Percentiles rank a stretch among this genome's conserved stretches.
These are phyloP conservation scores for Globisporangium splendens DNA, from an alignment of 352 stramenopile genomes.

Conservation along the genomic window DNA sequence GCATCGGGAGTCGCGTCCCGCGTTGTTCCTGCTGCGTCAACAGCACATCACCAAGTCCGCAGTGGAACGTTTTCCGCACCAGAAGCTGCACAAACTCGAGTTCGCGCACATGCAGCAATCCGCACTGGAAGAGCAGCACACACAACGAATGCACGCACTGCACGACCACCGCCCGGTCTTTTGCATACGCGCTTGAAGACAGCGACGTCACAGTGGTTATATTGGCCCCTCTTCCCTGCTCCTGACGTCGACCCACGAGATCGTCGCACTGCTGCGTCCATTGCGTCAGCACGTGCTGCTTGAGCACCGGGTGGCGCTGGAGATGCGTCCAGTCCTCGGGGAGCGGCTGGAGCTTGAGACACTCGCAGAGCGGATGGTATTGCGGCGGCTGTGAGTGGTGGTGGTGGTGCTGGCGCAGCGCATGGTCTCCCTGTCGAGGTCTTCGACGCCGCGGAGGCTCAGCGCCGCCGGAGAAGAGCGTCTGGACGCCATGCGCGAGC, in stretches of 20 bases:
- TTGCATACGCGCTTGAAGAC: conserved; percentile 5
- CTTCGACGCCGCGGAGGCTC: conserved; percentile 2
- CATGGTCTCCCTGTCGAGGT: not conserved
- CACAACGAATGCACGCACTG: conserved; percentile 30
- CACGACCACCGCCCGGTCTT: conserved; percentile 13
- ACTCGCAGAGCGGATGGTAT: conserved; percentile 43
- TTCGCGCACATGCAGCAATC: conserved; percentile 22
- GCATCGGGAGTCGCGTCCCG: conserved; percentile 17
- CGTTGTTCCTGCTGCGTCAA: not conserved
- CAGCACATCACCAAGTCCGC: conserved; percentile 14
- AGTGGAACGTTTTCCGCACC: conserved; percentile 4
- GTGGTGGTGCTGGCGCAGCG: too few species aligned
- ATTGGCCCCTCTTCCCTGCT: not conserved
- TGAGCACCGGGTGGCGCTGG: conserved; percentile 41
- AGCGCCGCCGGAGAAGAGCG: conserved; percentile 29
- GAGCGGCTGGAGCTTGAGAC: conserved; percentile 15
- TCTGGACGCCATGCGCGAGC: conserved; percentile 28
- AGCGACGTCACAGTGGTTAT: not conserved
- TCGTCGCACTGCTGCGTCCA: conserved; percentile 22
- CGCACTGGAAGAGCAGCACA: conserved; percentile 36
- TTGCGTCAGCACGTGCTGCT: conserved; percentile 35
- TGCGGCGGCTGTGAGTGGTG: not conserved
- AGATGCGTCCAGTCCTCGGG: conserved; percentile 23
- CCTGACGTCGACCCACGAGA: conserved; percentile 3
- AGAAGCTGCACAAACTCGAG: conserved; percentile 16